These are phyloP conservation scores for Aspergillus steynii DNA, from an alignment of 495 filamentous ascomycete genomes.

Conservation along the genomic window DNA sequence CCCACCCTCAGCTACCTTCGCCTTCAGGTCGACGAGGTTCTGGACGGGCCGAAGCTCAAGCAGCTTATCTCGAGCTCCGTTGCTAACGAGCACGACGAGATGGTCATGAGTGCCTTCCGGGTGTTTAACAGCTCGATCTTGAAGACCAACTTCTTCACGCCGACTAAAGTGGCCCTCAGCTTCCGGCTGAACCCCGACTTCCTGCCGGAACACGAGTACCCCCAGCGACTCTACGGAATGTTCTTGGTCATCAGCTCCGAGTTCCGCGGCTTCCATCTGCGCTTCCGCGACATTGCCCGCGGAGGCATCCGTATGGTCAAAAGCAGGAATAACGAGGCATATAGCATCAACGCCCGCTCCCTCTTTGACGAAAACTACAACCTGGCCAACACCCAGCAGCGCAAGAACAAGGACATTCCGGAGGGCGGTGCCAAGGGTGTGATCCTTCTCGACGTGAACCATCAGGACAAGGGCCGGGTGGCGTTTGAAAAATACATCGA, in stretches of 20 bases:
- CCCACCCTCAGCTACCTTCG: conserved; percentile 79
- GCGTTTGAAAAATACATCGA: conserved; percentile 99
- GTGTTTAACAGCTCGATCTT: conserved; percentile 88
- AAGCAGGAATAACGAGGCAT: conserved; percentile 90
- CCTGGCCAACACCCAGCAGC: conserved; percentile 95
- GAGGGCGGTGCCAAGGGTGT: conserved; percentile 98
- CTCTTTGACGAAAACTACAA: conserved; percentile 99
- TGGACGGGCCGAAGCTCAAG: conserved; percentile 77
- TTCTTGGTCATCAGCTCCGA: conserved; percentile 97
- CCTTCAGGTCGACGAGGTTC: conserved; percentile 68
- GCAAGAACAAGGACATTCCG: conserved; percentile 99
- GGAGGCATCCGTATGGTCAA: conserved; percentile 99
- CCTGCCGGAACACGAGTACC: conserved; percentile 88
- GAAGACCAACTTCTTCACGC: conserved; percentile 99
- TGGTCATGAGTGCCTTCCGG: conserved; percentile 97
- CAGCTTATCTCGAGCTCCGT: conserved; percentile 79
- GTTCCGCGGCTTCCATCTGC: conserved; percentile 94
- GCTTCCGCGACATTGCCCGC: conserved; percentile 95
- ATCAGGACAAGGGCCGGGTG: conserved; percentile 87
- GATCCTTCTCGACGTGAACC: conserved; percentile 86
- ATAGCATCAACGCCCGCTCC: conserved; percentile 91
- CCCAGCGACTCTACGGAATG: conserved; percentile 94
- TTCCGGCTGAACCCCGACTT: conserved; percentile 91
- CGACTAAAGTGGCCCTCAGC: conserved; percentile 96
- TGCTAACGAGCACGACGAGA: conserved; percentile 91